Percentiles rank a stretch among this genome's conserved stretches.
phyloP scores from a whole-genome alignment of 2,329 filamentous ascomycete species.

The Epichloe typhina region DNA sequence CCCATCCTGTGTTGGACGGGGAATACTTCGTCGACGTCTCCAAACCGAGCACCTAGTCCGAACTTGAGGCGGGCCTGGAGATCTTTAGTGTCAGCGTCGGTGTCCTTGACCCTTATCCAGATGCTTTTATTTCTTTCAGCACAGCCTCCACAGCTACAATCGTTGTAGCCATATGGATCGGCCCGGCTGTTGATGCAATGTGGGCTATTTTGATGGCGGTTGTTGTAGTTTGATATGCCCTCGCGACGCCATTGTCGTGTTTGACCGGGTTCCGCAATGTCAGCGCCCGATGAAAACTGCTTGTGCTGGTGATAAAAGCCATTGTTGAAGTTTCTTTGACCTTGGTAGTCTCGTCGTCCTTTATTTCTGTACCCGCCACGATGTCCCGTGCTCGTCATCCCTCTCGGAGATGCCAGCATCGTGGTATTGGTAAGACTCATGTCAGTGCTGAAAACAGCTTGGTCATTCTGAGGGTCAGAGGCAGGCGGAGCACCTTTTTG shows the following conservation, averaged over 20 bases:
- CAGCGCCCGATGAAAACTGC: background rate
- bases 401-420: background rate
- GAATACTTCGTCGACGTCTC: slow-evolving; percentile 18
- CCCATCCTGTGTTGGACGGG: slow-evolving; percentile 1
- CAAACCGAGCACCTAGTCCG: slow-evolving; percentile 16
- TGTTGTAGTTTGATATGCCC: background rate
- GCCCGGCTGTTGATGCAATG: slow-evolving; percentile 10
- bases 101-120: slow-evolving; percentile 12
- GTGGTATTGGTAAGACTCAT: background rate
- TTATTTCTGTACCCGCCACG: slow-evolving; percentile 1
- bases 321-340: background rate
- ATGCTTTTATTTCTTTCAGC: slow-evolving; percentile 18
- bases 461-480: background rate
- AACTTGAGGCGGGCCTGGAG: slow-evolving; percentile 16
- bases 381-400: background rate
- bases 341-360: background rate
- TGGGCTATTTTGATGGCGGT: background rate
- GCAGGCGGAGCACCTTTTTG: background rate
- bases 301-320: background rate
- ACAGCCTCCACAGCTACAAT: slow-evolving; percentile 18
- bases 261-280: background rate
- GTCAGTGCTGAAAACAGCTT: background rate
- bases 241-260: background rate
- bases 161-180: slow-evolving; percentile 12
- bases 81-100: slow-evolving; percentile 8